Evolutionary conservation across 2,329 filamentous ascomycete species (phyloP).

Genomic region (Penicillium aurantiogriseum): DNA sequence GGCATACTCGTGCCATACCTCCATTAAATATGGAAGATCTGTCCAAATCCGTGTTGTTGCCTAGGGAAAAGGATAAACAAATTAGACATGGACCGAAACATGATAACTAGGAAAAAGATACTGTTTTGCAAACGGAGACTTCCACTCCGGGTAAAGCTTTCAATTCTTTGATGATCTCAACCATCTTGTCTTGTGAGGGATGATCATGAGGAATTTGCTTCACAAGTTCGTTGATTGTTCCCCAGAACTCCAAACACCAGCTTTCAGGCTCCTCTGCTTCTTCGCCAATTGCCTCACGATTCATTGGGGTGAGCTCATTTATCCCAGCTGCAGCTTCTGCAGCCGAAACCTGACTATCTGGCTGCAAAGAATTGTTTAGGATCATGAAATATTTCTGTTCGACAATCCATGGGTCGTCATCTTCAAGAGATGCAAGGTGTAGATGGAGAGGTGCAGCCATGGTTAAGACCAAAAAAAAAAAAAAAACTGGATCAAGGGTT

Average conservation of each 20-base stretch:
- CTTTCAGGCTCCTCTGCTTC: not conserved
- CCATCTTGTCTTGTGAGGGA: conserved; percentile 1
- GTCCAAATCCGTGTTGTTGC: not conserved
- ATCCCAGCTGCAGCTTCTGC: not conserved
- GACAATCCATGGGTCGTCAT: not conserved
- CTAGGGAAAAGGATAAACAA: not conserved
- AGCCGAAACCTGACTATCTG: not conserved
- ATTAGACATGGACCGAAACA: not conserved
- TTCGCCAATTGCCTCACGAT: not conserved
- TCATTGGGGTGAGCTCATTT: not conserved
- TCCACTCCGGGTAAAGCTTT: not conserved
- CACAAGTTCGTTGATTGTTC: not conserved
- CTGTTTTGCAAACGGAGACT: not conserved
- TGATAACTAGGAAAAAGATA: not conserved
- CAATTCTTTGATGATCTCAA: not conserved
- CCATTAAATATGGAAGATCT: not conserved
- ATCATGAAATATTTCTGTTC: conserved; percentile 1
- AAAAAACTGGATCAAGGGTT: too few relatives aligned
- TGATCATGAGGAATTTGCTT: not conserved
- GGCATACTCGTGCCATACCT: not conserved
- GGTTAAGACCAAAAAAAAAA: too few relatives aligned
- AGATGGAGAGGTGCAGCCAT: not conserved
- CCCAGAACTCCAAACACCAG: not conserved
- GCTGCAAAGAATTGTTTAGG: not conserved
- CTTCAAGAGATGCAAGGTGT: not conserved